Evolutionary conservation across 768 basidiomycete species (phyloP), one percentile per base, ranked within the genome.

Genomic region (Neoboletus magnificus): DNA sequence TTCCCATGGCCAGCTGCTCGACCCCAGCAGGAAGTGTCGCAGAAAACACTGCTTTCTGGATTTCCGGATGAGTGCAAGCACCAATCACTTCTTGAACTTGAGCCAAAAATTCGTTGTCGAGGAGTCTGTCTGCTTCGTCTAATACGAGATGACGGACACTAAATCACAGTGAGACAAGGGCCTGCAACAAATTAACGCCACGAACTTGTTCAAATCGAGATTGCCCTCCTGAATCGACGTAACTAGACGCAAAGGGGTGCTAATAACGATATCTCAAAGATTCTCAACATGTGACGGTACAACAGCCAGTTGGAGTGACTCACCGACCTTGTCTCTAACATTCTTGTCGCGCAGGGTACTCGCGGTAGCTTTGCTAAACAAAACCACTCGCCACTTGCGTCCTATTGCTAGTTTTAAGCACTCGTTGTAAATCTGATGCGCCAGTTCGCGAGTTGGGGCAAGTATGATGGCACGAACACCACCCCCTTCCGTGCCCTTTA

Each of bases 361-460:
- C 5, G 93, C 92, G 1, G 93, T 93, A 6, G 94, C 91, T 70
- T 96, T 98, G 69, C 84, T 93, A 68, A 92, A 90, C 33, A 94
- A 73, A 6, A 93, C 75, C 32, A 87, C 79, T 52, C 86, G 79
- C 94, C 92, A 93, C 66, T 87, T 92, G 46, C 87, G 78, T 9
- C 90, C 91, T 62, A 85, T 81, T 15, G 85, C 89, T 16, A 93
- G 76, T 68, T 90, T 93, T 48, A 89, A 70, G 61, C 87, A 90
- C 67, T 98, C 97, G 56, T 94, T 93, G 59, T 91, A 79, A 51
- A 98, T 98, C 66, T 99, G 97, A 64, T 93, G 86, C 0, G 94
- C 93, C n/a, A 99, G 72, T 74, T 99, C 97, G 48, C 93, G 84
- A 2, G 97, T 98, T 3, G 97, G 97, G 1, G 91, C 90, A 46